A percentile compares a stretch with the other conserved stretches of the same genome.
Conservation (phyloP, 805 yeast genomes). For the Lipomyces yamanashiensis region DNA sequence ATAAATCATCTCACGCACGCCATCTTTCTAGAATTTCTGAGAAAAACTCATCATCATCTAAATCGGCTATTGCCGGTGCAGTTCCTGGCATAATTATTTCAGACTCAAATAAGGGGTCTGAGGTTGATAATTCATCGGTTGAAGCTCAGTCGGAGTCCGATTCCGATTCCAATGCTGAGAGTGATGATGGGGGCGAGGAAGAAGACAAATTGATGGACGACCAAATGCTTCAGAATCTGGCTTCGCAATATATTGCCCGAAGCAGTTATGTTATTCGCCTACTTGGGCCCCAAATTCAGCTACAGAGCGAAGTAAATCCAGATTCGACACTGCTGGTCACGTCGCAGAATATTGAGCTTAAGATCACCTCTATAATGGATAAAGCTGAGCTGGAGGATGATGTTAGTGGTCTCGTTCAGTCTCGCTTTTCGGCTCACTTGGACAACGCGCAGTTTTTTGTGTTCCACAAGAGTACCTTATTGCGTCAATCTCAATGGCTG, state of each 20-base stretch:
- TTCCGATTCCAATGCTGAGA: slow-evolving; percentile 4
- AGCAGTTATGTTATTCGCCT: slow-evolving; percentile 70
- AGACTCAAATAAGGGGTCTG: slow-evolving; percentile 15
- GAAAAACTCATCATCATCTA: background rate
- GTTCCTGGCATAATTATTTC: slow-evolving; percentile 14
- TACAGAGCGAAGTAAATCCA: slow-evolving; percentile 56
- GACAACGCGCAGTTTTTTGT: slow-evolving; percentile 74
- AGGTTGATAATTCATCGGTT: slow-evolving; percentile 2
- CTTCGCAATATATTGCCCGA: slow-evolving; percentile 34
- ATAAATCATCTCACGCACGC: background rate
- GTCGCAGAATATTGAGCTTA: slow-evolving; percentile 71
- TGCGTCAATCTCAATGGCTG: slow-evolving; percentile 46
- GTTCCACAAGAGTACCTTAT: slow-evolving; percentile 57
- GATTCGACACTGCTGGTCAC: slow-evolving; percentile 70
- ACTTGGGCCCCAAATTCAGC: slow-evolving; percentile 81
- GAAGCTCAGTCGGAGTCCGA: background rate
- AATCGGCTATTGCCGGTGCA: no score
- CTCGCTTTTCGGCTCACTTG: slow-evolving; percentile 70
- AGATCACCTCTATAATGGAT: slow-evolving; percentile 67
- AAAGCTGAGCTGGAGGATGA: slow-evolving; percentile 50
- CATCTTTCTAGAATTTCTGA: background rate
- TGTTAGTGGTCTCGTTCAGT: slow-evolving; percentile 58
- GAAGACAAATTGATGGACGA: slow-evolving; percentile 30
- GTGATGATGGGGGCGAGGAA: background rate
- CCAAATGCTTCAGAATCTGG: slow-evolving; percentile 45